These are phyloP conservation scores for Amanita phalloides DNA, from an alignment of 768 basidiomycete genomes.

Conservation along the genomic window DNA sequence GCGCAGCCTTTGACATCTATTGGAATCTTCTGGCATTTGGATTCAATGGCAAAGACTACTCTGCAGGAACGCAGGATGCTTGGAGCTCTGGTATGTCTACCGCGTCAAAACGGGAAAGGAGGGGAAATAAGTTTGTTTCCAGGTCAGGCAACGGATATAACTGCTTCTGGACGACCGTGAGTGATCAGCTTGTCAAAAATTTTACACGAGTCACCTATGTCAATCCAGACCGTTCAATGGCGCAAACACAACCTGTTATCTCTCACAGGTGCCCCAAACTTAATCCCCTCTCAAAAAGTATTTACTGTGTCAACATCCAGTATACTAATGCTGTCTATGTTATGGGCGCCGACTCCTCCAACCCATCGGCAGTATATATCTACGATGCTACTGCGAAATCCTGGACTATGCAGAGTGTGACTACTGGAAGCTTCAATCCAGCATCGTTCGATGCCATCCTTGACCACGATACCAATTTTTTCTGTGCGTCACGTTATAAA, in stretches of 20 bases:
- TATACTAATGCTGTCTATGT: slow-evolving; percentile 84
- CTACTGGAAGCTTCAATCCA: slow-evolving; percentile 45
- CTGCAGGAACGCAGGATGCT: slow-evolving; percentile 55
- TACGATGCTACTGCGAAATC: slow-evolving; percentile 63
- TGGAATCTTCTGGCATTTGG: slow-evolving; percentile 88
- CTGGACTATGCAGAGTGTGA: slow-evolving; percentile 69
- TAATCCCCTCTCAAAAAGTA: background rate
- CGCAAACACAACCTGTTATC: slow-evolving; percentile 55
- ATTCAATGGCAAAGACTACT: slow-evolving; percentile 76
- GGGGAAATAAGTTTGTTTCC: slow-evolving; percentile 3
- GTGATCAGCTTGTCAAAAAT: slow-evolving; percentile 13
- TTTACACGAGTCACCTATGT: background rate
- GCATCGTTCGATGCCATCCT: slow-evolving; percentile 61
- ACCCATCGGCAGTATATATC: slow-evolving; percentile 64
- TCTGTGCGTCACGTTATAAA: slow-evolving; percentile 39
- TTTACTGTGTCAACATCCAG: slow-evolving; percentile 22
- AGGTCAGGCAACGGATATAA: slow-evolving; percentile 59
- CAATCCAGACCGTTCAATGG: slow-evolving; percentile 52
- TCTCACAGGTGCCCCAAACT: slow-evolving; percentile 41
- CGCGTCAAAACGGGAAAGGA: background rate
- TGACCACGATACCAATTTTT: slow-evolving; percentile 91
- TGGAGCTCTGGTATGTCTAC: slow-evolving; percentile 43
- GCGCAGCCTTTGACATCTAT: slow-evolving; percentile 67
- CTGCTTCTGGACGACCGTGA: slow-evolving; percentile 69
- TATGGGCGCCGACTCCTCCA: slow-evolving; percentile 63